These are phyloP conservation scores for Globisporangium acanthophoron DNA, from an alignment of 352 stramenopile species.

Conservation along the genomic window DNA sequence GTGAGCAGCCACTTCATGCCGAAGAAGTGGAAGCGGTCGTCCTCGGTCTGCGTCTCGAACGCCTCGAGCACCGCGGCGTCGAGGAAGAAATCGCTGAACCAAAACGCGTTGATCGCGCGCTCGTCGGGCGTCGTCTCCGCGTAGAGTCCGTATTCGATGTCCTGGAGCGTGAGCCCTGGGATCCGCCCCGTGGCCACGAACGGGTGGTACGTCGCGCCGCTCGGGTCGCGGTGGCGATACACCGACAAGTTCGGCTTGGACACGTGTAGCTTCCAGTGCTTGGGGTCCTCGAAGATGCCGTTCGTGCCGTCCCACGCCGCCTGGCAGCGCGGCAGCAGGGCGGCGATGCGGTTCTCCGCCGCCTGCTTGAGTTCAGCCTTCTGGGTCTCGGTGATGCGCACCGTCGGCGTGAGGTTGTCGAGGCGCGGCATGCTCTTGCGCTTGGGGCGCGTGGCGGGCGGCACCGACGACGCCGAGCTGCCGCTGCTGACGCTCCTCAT, in stretches of 20 bases:
- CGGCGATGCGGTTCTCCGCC: constrained; percentile 33
- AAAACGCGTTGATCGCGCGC: constrained; percentile 47
- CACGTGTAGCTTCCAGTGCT: constrained; percentile 61
- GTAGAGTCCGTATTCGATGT: constrained; percentile 68
- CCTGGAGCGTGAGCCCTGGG: constrained; percentile 45
- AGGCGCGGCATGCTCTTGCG: constrained; percentile 5
- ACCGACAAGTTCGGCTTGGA: constrained; percentile 44
- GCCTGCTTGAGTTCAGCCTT: constrained; percentile 5
- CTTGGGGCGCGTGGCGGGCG: not conserved
- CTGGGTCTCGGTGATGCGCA: constrained; percentile 7
- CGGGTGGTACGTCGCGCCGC: constrained; percentile 17
- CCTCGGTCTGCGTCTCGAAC: constrained; percentile 47
- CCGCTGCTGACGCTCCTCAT: not conserved
- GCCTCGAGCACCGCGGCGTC: constrained; percentile 65
- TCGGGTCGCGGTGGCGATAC: constrained; percentile 23
- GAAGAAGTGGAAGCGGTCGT: constrained; percentile 67
- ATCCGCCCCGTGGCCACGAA: constrained; percentile 60
- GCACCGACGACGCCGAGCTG: not conserved
- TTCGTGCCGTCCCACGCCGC: constrained; percentile 53
- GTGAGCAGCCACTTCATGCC: constrained; percentile 75
- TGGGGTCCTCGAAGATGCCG: constrained; percentile 54
- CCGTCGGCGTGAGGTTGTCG: constrained; percentile 9
- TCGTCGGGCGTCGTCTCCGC: constrained; percentile 65
- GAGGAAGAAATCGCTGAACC: constrained; percentile 60
- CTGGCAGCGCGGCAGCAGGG: constrained; percentile 29